Percentiles rank a stretch among this genome's conserved stretches.
phyloP scores from a whole-genome alignment of 768 basidiomycete species.

The Leccinum truebloodii region DNA sequence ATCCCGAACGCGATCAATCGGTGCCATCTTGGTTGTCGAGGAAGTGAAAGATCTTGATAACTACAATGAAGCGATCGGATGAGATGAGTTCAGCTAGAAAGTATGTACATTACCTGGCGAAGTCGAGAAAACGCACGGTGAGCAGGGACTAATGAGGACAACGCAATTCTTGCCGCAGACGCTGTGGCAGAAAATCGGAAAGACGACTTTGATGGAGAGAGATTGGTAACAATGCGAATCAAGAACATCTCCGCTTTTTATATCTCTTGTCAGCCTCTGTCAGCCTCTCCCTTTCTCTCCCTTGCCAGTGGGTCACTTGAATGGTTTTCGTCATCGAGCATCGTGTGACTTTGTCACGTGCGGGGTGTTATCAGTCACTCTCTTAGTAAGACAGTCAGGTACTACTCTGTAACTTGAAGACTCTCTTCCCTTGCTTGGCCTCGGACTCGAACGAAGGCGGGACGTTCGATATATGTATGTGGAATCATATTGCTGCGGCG shows the following conservation, averaged over 20 bases:
- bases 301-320: not conserved
- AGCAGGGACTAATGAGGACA: slow-evolving; percentile 5
- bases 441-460: no score
- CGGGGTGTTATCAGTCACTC: not conserved
- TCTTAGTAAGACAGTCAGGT: no score
- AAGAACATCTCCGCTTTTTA: slow-evolving; percentile 24
- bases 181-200: slow-evolving; percentile 7
- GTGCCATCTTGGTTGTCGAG: slow-evolving; percentile 61
- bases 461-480: not conserved
- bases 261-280: slow-evolving; percentile 13
- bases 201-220: slow-evolving; percentile 13
- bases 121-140: slow-evolving; percentile 23
- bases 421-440: not conserved
- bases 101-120: slow-evolving; percentile 23
- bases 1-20: slow-evolving; percentile 60
- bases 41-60: slow-evolving; percentile 47
- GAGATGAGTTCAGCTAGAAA: not conserved
- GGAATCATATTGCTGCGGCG: not conserved
- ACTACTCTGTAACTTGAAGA: no score
- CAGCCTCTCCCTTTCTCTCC: slow-evolving; percentile 8
- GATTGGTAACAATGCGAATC: not conserved
- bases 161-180: slow-evolving; percentile 17
- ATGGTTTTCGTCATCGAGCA: not conserved
- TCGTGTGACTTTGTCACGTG: slow-evolving; percentile 25
- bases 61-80: slow-evolving; percentile 29